Evolutionary conservation across 352 stramenopile genomes (phyloP).

Genomic region (Phytophthora aleatoria): DNA sequence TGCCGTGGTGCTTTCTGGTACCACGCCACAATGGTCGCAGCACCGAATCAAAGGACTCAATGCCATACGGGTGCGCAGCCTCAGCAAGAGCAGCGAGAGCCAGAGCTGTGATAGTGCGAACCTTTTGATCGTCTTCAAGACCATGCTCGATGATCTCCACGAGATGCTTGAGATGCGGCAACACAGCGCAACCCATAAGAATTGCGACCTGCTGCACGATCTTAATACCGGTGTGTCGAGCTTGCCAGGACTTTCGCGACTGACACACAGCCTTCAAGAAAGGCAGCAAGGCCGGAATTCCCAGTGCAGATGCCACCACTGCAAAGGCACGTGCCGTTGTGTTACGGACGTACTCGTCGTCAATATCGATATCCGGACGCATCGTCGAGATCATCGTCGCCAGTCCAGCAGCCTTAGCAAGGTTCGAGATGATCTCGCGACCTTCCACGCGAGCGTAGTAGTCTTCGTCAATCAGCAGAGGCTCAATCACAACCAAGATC

Average conservation of each 20-base stretch:
- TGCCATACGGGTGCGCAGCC: conserved; percentile 98
- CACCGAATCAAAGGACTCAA: conserved; percentile 99
- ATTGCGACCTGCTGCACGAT: conserved; percentile 99
- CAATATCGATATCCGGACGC: conserved; percentile 98
- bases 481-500: conserved; percentile 99
- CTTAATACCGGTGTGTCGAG: conserved; percentile 99
- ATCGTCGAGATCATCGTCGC: conserved; percentile 99
- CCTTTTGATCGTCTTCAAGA: conserved; percentile 98
- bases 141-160: conserved; percentile 99
- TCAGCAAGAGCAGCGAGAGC: conserved; percentile 98
- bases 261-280: conserved; percentile 99
- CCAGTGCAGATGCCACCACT: conserved; percentile 98
- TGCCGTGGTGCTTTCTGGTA: conserved; percentile 97
- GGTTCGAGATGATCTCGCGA: conserved; percentile 99
- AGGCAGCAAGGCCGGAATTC: conserved; percentile 96
- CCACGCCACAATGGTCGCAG: conserved; percentile 98
- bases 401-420: conserved; percentile 98
- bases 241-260: conserved; percentile 98
- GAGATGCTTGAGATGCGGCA: conserved; percentile 97
- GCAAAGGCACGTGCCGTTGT: conserved; percentile 98
- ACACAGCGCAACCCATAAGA: conserved; percentile 97
- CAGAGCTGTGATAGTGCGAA: conserved; percentile 98
- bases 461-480: conserved; percentile 99
- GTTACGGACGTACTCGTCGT: conserved; percentile 99
- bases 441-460: conserved; percentile 99